Evolutionary conservation across 345 rosid genomes (phyloP).

Genomic region (Eucalyptus decipiens): DNA sequence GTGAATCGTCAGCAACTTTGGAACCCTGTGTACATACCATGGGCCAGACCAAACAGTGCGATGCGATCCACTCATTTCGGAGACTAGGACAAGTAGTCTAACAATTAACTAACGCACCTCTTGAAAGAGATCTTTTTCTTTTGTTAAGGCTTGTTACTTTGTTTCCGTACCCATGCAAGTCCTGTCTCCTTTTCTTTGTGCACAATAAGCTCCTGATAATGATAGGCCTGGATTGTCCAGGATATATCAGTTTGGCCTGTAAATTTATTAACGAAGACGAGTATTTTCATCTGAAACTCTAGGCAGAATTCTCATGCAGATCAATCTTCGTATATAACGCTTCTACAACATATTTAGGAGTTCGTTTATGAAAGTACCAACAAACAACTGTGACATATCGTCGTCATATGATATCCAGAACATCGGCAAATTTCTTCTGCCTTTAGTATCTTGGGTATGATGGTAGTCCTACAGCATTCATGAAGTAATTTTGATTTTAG

Average conservation of each 20-base stretch:
- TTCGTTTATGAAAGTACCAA: not conserved
- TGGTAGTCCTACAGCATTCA: not conserved
- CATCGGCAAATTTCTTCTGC: not conserved
- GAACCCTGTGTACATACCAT: not conserved
- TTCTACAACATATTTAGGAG: not conserved
- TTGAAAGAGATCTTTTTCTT: not conserved
- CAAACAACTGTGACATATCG: not conserved
- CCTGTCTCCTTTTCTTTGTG: not conserved
- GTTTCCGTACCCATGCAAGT: not conserved
- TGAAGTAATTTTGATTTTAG: not conserved
- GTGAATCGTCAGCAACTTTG: no score
- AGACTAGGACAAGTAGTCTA: not conserved
- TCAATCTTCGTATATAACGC: not conserved
- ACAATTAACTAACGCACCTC: not conserved
- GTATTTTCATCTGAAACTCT: not conserved
- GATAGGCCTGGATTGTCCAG: not conserved
- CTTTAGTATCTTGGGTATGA: not conserved
- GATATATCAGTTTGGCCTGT: not conserved
- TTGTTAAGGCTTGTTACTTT: not conserved
- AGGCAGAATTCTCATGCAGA: not conserved
- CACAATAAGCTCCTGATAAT: not conserved
- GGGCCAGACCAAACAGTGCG: not conserved
- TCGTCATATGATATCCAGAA: not conserved
- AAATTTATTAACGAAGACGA: not conserved
- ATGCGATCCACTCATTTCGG: not conserved